Base-by-base conservation (phyloP, 495 filamentous ascomycete species). In the Articulospora tetracladia region DNA sequence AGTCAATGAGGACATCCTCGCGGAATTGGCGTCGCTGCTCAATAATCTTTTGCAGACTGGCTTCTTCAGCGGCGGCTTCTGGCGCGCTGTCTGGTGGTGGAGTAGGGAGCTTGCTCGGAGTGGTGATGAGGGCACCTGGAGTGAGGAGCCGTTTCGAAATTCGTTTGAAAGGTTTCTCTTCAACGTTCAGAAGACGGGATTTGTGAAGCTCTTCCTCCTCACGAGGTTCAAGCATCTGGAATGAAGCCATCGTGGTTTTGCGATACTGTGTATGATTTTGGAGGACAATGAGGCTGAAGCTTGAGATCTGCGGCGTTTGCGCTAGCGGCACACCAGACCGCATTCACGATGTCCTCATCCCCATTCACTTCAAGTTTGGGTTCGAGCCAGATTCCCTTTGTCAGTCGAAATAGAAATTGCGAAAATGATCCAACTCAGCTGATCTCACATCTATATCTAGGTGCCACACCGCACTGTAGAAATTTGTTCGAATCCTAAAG, bases 151-250 rank as follows among this genome's bases (percentile, higher is more conserved):
- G 86, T 74, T 91, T 91, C 11, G 88, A 86, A 53, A 98, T 83
- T 52, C 93, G 90, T 71, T 90, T 89, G 82, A 93, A 97, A 2
- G 92, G 91, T 54, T 91, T 92, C 68, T 95, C 89, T 79, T 98
- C 94, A 64, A 97, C 88, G 65, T 86, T 87, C 32, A 98, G 83
- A 23, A 97, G 90, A 24, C 94, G 94, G 34, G 84, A 81, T 70
- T 93, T 95, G 79, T 97, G 93, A 26, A 97, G 86, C 46, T 90
- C 84, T 72, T 95, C 92, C 86, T 84, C 81, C 54, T 81, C 81
- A 32, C 77, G 73, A 57, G 75, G 75, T 25, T 80, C 76, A 4
- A 83, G 75, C 28, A 80, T 72, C 27, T 70, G 62, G 26, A 65
- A 66, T 44, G 63, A 64, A 46, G 69, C 51, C 68, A 72, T 72